These are phyloP conservation scores for Syzygium aqueum DNA, from an alignment of 345 rosid genomes.

Conservation along the genomic window DNA sequence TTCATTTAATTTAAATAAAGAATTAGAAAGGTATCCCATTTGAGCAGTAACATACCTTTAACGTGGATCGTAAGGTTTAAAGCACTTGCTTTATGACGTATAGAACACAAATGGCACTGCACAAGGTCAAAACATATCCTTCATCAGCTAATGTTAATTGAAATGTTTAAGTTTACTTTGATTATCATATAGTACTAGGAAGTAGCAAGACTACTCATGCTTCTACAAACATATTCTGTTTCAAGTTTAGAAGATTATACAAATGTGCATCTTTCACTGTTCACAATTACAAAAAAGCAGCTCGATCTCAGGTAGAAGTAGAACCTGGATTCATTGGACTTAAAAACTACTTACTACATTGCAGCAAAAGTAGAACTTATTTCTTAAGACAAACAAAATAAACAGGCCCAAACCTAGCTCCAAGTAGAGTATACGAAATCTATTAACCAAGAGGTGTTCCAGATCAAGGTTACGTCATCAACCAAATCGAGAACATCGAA, in stretches of 20 bases:
- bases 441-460: neutral
- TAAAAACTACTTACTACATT: neutral
- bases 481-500: neutral
- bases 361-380: neutral
- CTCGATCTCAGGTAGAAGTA: neutral
- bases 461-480: neutral
- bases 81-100: constrained; percentile 28
- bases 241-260: neutral
- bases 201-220: neutral
- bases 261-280: neutral
- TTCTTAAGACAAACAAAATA: neutral
- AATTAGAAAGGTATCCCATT: too few species aligned
- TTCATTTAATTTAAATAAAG: neutral
- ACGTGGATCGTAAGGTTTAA: constrained; percentile 1
- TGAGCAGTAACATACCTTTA: constrained; percentile 4
- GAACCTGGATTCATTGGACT: neutral
- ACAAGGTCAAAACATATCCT: constrained; percentile 3
- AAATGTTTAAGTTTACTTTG: neutral
- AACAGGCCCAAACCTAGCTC: neutral
- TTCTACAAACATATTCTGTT: neutral
- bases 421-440: neutral
- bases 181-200: neutral
- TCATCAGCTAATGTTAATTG: neutral
- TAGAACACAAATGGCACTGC: constrained; percentile 53
- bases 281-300: neutral